These are phyloP conservation scores for Malassezia japonica DNA, from an alignment of 1,284 basidiomycete species.

Conservation along the genomic window DNA sequence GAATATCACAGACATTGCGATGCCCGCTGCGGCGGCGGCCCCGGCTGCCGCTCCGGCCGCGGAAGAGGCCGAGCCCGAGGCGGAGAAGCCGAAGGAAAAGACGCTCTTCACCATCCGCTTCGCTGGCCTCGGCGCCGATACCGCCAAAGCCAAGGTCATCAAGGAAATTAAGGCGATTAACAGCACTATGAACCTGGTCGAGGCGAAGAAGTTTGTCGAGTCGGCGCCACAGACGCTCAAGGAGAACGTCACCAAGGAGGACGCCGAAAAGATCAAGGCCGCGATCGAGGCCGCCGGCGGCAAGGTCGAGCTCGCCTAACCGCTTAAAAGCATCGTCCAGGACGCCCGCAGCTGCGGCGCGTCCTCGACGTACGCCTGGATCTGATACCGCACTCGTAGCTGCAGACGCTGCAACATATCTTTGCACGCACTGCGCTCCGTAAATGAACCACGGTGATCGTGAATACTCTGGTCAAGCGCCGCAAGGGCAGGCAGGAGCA, in stretches of 20 bases:
- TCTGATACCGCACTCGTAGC: constrained; percentile 17
- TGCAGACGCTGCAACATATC: constrained; percentile 14
- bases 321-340: background rate
- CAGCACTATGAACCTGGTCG: constrained; percentile 45
- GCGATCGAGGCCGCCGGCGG: constrained; percentile 82
- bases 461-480: background rate
- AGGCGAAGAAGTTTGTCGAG: constrained; percentile 99
- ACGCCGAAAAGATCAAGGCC: constrained; percentile 90
- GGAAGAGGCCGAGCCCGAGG: constrained; percentile 49
- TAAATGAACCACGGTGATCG: constrained; percentile 4
- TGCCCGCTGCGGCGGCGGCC: constrained; percentile 65
- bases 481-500: background rate
- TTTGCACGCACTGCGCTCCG: background rate
- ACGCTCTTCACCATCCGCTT: constrained; percentile 83
- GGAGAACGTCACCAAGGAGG: constrained; percentile 92
- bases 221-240: constrained; percentile 86
- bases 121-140: constrained; percentile 38
- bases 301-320: constrained; percentile 57
- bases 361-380: background rate
- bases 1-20: constrained; percentile 95
- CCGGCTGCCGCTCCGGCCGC: constrained; percentile 51
- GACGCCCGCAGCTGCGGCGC: background rate
- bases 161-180: constrained; percentile 79
- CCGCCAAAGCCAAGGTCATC: constrained; percentile 80
- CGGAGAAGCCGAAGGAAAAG: constrained; percentile 98